Evolutionary conservation across 75 land plant species (phyloP).

Genomic region (Picea sitchensis): DNA sequence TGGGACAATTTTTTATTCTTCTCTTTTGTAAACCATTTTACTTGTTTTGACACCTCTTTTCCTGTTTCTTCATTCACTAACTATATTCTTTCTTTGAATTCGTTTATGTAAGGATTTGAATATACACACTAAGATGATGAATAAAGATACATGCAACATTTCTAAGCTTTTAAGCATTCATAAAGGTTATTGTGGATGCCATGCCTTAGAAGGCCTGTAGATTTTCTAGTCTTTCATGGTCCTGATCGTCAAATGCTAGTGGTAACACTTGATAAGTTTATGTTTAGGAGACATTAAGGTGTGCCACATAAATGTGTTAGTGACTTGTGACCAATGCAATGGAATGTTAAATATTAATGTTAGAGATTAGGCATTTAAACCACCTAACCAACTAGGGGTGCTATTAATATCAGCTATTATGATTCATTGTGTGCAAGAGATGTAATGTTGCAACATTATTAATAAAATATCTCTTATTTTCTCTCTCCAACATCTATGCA

Average conservation of each 20-base stretch:
- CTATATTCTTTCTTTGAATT: not conserved
- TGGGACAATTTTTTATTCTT: not conserved
- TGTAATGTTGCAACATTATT: not conserved
- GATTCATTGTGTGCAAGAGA: not conserved
- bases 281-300: too few species aligned
- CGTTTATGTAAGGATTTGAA: not conserved
- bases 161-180: not conserved
- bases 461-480: not conserved
- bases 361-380: too few species aligned
- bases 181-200: not conserved
- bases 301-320: too few species aligned
- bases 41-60: too few species aligned
- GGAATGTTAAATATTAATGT: too few species aligned
- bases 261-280: too few species aligned
- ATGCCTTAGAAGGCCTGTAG: not conserved
- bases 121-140: not conserved
- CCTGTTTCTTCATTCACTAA: not conserved
- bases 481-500: not conserved
- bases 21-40: not conserved
- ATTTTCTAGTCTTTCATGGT: not conserved
- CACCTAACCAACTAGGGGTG: too few species aligned
- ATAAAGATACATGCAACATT: not conserved
- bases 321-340: too few species aligned
- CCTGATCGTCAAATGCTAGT: too few species aligned
- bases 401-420: not conserved